These are phyloP conservation scores for Lactarius trivialis DNA, from an alignment of 768 basidiomycete genomes.

Conservation along the genomic window DNA sequence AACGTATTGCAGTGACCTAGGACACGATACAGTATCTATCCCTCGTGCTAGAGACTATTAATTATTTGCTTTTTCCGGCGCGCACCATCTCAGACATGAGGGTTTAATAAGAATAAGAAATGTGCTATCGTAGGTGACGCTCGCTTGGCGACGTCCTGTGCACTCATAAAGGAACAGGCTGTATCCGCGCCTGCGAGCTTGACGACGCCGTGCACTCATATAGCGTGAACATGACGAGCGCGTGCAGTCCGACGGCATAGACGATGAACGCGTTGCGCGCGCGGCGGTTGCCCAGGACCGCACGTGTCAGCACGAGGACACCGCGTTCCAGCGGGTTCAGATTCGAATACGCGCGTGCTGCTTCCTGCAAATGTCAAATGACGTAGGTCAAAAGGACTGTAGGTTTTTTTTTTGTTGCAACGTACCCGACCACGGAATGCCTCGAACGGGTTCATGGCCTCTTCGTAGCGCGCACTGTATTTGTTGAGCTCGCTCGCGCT, in stretches of 20 bases:
- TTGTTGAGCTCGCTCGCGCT: constrained; percentile 71
- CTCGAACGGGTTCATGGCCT: constrained; percentile 97
- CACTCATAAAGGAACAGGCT: constrained; percentile 40
- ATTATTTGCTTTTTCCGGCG: not conserved
- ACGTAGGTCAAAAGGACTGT: constrained; percentile 3
- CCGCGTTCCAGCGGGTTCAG: constrained; percentile 89
- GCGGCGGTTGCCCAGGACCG: constrained; percentile 82
- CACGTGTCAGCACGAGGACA: constrained; percentile 76
- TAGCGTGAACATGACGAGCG: constrained; percentile 73
- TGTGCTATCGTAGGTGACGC: not conserved
- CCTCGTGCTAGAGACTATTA: not conserved
- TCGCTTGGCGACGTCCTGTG: too few species aligned
- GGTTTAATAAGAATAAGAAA: constrained; percentile 9
- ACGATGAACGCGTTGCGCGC: constrained; percentile 85
- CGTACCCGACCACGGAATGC: constrained; percentile 91
- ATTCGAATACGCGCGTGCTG: constrained; percentile 85
- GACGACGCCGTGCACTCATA: constrained; percentile 64
- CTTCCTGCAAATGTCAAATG: constrained; percentile 61
- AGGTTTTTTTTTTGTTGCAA: constrained; percentile 17
- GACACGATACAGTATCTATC: not conserved
- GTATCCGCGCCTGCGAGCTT: constrained; percentile 42
- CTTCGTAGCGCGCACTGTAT: constrained; percentile 89
- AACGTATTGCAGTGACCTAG: not conserved
- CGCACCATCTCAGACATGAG: not conserved
- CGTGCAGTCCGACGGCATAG: constrained; percentile 75